Conservation (phyloP, 2,329 filamentous ascomycete genomes). For the Hymenoscyphus linearis region DNA sequence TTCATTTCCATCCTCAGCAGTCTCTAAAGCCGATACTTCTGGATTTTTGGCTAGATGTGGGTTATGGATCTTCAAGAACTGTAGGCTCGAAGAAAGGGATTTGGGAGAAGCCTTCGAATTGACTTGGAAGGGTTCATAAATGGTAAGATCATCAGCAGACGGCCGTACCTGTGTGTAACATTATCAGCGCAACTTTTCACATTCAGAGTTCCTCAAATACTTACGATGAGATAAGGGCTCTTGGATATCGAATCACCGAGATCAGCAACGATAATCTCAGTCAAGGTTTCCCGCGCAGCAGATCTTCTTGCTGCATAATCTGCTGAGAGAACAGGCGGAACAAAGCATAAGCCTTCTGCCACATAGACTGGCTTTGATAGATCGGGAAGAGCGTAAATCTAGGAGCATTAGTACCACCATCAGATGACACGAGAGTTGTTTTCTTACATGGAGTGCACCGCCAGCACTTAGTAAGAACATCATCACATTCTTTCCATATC, state of each 20-base stretch:
- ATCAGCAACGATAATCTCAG: conserved; percentile 78
- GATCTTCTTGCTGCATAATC: conserved; percentile 67
- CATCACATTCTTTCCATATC: conserved; percentile 48
- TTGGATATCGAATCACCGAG: conserved; percentile 69
- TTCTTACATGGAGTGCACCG: conserved; percentile 70
- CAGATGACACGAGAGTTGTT: not conserved
- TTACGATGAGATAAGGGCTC: conserved; percentile 76
- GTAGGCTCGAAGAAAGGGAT: conserved; percentile 43
- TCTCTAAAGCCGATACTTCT: conserved; percentile 43
- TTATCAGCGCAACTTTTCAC: conserved; percentile 7
- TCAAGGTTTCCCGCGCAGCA: conserved; percentile 65
- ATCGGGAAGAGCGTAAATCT: conserved; percentile 75
- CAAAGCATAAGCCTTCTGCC: conserved; percentile 70
- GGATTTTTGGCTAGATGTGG: conserved; percentile 56
- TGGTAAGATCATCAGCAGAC: conserved; percentile 71
- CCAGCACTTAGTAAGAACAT: conserved; percentile 72
- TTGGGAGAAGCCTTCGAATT: conserved; percentile 23
- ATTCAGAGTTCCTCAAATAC: conserved; percentile 28
- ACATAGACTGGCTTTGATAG: conserved; percentile 66
- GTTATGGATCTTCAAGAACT: conserved; percentile 73
- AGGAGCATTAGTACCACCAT: conserved; percentile 11
- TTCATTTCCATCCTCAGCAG: conserved; percentile 43
- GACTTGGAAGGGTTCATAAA: conserved; percentile 75
- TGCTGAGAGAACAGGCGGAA: conserved; percentile 69
- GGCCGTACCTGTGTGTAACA: conserved; percentile 62